Evolutionary conservation across 805 yeast genomes (phyloP), one percentile per base, ranked within the genome.

Genomic region (Ascoidea asiatica): DNA sequence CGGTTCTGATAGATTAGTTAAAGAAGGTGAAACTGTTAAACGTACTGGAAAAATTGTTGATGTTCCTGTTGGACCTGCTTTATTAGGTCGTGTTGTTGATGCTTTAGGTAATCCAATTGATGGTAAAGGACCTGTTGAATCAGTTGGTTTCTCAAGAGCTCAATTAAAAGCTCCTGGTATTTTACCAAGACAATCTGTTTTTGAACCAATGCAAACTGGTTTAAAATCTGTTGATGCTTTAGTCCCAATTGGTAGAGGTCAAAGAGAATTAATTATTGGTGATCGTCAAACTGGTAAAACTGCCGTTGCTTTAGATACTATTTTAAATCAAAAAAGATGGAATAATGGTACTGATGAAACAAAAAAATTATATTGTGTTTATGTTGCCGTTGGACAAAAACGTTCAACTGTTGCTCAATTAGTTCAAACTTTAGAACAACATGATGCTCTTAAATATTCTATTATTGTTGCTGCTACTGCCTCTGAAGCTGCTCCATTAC

Each of bases 231-330:
- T 92, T 60, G 99, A 92, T 68, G 90, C 98, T 66, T 81, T 92
- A 63, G 99, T 92, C 71, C 98, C 98, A 72, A 72, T 92, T 61
- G 98, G 98, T 68, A 92, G 98, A 84, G 98, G 98, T 71, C 98
- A 92, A 77, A 92, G 98, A 86, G 98, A 92, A 79, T 77, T 92
- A 84, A 90, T 90, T 64, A 90, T 90, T 67, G 98, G 98, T 82
- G 98, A 90, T 73, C 90, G 98, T 80, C 98, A 92, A 79, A 92
- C 98, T 64, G 98, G 98, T 83, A 92, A 92, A 80, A 92, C 98
- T 66, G 96, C 97, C 55, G 96, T 92, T 61, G 98, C 97, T 60
- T 70, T 92, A 60, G 98, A 92, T 72, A 80, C 99, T 73, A 92
- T 92, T 65, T 81, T 92, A 66, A 92, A 92, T 77, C 99, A 92